Evolutionary conservation across 345 rosid genomes (phyloP).

Genomic region (Brassica nigra): DNA sequence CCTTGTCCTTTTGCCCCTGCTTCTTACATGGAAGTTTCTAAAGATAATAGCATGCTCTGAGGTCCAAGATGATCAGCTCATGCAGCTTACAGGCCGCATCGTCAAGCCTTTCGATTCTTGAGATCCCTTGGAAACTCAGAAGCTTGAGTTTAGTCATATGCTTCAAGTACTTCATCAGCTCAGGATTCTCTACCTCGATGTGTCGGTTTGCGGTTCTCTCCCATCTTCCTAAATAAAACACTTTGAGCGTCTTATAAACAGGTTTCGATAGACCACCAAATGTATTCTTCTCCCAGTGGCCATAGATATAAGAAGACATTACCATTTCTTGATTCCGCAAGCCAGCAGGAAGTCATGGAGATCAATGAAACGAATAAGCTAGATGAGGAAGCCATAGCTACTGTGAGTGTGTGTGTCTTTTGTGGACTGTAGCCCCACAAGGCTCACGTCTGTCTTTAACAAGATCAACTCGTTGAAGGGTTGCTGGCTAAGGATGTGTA

Average conservation of each 20-base stretch:
- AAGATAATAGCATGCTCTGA: slow-evolving; percentile 56
- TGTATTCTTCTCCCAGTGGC: background rate
- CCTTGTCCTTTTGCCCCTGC: background rate
- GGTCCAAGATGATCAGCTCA: slow-evolving; percentile 53
- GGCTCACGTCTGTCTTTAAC: too few relatives aligned
- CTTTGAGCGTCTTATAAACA: slow-evolving; percentile 20
- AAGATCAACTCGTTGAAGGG: too few relatives aligned
- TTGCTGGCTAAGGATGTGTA: too few relatives aligned
- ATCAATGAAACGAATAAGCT: too few relatives aligned
- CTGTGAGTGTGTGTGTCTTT: too few relatives aligned
- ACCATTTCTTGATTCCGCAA: too few relatives aligned
- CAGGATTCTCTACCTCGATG: slow-evolving; percentile 46
- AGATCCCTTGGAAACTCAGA: slow-evolving; percentile 63
- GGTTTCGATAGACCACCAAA: background rate
- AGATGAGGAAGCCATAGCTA: too few relatives aligned
- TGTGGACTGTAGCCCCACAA: too few relatives aligned
- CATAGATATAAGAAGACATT: too few relatives aligned
- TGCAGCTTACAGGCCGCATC: slow-evolving; percentile 35
- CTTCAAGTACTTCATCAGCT: slow-evolving; percentile 38
- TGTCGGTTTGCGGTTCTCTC: slow-evolving; percentile 43
- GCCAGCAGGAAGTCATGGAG: too few relatives aligned
- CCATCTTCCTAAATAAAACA: slow-evolving; percentile 56
- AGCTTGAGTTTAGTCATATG: slow-evolving; percentile 40
- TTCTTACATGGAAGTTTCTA: slow-evolving; percentile 46
- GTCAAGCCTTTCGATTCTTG: slow-evolving; percentile 46